A percentile compares a stretch with the other conserved stretches of the same genome.
These are phyloP conservation scores for Aspergillus fumigatiaffinis DNA, from an alignment of 2,329 filamentous ascomycete genomes.

Conservation along the genomic window DNA sequence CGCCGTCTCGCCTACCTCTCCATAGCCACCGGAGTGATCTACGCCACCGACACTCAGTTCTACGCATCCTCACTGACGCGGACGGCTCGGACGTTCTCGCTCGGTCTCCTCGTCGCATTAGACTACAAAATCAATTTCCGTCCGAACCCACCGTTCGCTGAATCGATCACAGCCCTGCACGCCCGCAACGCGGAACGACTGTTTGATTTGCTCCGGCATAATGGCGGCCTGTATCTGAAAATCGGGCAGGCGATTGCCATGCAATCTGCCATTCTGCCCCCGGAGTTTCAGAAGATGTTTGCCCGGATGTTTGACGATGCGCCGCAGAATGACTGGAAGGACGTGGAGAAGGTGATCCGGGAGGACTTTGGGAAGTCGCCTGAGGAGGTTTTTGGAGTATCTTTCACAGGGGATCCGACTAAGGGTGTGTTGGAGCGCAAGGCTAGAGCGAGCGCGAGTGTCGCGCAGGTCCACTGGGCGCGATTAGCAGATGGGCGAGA, in stretches of 20 bases:
- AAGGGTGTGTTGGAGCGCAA: constrained; percentile 67
- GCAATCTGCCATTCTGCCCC: constrained; percentile 90
- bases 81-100: constrained; percentile 74
- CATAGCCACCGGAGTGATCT: constrained; percentile 57
- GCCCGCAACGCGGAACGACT: constrained; percentile 77
- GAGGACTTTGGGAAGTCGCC: constrained; percentile 82
- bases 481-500: constrained; percentile 78
- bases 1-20: constrained; percentile 66
- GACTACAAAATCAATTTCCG: constrained; percentile 98
- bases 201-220: constrained; percentile 74
- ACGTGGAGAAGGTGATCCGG: constrained; percentile 77
- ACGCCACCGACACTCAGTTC: constrained; percentile 66
- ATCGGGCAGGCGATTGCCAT: constrained; percentile 98
- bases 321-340: constrained; percentile 83
- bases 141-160: constrained; percentile 68
- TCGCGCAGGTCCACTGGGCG: constrained; percentile 97
- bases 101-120: constrained; percentile 73
- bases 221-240: constrained; percentile 94
- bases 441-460: constrained; percentile 74
- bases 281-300: constrained; percentile 96
- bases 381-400: constrained; percentile 90
- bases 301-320: constrained; percentile 96
- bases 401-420: constrained; percentile 64
- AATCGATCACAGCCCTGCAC: constrained; percentile 74
- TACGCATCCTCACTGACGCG: constrained; percentile 77